Evolutionary conservation across 2,329 filamentous ascomycete species (phyloP).

Genomic region (Diaporthe ampelina): DNA sequence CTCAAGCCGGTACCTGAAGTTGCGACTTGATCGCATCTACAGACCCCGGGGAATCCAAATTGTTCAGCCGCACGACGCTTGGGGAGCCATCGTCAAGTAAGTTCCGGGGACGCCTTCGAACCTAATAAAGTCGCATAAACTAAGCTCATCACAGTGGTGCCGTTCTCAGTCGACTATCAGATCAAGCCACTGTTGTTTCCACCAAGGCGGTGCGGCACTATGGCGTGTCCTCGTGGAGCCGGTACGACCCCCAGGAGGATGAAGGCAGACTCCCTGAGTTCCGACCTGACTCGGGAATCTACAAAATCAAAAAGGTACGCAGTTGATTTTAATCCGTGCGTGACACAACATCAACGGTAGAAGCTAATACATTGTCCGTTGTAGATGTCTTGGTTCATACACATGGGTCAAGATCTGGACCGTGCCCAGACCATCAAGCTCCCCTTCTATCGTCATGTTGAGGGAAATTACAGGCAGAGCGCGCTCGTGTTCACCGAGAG

Average conservation of each 20-base stretch:
- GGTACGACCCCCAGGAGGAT: neutral
- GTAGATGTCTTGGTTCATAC: slow-evolving; percentile 23
- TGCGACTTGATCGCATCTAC: neutral
- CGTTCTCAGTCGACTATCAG: neutral
- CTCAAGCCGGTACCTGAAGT: slow-evolving; percentile 24
- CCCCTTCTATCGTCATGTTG: neutral
- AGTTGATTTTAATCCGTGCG: no score
- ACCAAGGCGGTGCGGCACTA: slow-evolving; percentile 21
- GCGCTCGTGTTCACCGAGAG: neutral
- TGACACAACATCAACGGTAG: no score
- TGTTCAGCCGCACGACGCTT: slow-evolving; percentile 16
- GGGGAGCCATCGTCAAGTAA: slow-evolving; percentile 34
- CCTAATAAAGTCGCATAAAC: neutral
- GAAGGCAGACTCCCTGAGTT: neutral
- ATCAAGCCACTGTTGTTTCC: slow-evolving; percentile 5
- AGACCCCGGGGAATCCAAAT: neutral
- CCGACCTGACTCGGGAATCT: neutral
- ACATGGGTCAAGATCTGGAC: slow-evolving; percentile 17
- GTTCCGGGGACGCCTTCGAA: no score
- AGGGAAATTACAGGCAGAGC: rapidly evolving
- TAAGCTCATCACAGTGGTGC: neutral
- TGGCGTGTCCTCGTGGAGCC: rapidly evolving
- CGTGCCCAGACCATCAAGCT: slow-evolving; percentile 5
- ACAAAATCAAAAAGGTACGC: neutral
- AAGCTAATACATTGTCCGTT: neutral